A percentile compares a stretch with the other conserved stretches of the same genome.
Conservation (phyloP, 208 protist species). For the Sergeia podlipaevii region DNA sequence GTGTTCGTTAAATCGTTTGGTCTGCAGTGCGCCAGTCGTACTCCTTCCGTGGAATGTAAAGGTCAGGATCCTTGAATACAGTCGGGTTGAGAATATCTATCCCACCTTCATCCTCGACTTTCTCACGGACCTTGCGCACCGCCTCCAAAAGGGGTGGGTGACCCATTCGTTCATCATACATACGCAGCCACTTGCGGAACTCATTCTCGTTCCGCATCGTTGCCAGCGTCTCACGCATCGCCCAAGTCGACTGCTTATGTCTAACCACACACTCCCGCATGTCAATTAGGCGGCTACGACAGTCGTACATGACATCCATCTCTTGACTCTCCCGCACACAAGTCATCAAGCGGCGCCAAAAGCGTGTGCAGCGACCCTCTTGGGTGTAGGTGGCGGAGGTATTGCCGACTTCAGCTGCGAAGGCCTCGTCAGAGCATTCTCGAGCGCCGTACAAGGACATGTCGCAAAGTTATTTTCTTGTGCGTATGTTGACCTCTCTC, state of each 20-base stretch:
- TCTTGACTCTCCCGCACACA: conserved; percentile 84
- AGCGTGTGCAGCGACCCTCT: conserved; percentile 79
- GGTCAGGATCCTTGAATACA: conserved; percentile 82
- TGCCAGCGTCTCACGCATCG: conserved; percentile 82
- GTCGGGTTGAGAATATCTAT: conserved; percentile 73
- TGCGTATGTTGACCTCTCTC: no score
- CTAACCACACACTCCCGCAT: conserved; percentile 74
- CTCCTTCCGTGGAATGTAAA: conserved; percentile 50
- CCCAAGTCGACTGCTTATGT: conserved; percentile 85
- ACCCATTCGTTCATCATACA: conserved; percentile 77
- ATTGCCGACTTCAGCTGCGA: conserved; percentile 41
- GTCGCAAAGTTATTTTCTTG: no score
- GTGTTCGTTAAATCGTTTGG: not conserved
- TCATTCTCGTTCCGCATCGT: conserved; percentile 62
- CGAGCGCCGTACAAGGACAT: conserved; percentile 84
- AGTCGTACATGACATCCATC: conserved; percentile 86
- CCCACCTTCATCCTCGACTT: conserved; percentile 68
- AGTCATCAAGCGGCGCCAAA: conserved; percentile 77
- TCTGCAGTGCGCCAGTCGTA: not conserved
- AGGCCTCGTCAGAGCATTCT: conserved; percentile 57
- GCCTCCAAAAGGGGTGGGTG: conserved; percentile 82
- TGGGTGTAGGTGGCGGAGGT: conserved; percentile 59
- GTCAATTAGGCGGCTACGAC: conserved; percentile 78
- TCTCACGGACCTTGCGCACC: conserved; percentile 44
- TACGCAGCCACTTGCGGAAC: conserved; percentile 62